Conservation (phyloP, 441 rosid genomes). For the Erodium moschatum region DNA sequence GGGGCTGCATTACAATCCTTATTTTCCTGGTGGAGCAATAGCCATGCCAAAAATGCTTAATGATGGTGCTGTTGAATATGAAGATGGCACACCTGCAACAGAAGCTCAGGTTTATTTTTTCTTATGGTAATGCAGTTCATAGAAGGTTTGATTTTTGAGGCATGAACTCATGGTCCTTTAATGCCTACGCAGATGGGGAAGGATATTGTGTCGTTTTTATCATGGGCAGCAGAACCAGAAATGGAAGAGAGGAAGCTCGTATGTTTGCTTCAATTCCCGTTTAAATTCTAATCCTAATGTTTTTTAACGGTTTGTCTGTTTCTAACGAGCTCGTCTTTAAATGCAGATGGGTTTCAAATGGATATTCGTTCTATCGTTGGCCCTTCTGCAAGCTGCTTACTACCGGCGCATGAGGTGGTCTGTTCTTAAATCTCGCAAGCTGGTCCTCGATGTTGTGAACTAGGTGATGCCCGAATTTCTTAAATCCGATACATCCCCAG, state of each 20-base stretch:
- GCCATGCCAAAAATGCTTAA: conserved; percentile 99
- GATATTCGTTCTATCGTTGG: conserved; percentile 90
- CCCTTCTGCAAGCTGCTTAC: conserved; percentile 91
- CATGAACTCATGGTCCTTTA: background rate
- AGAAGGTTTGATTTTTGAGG: background rate
- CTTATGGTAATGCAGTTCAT: background rate
- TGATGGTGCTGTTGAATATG: conserved; percentile 96
- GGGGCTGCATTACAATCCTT: conserved; percentile 95
- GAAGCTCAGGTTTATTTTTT: conserved; percentile 73
- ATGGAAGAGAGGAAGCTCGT: conserved; percentile 99
- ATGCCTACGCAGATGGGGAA: conserved; percentile 78
- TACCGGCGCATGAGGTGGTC: conserved; percentile 95
- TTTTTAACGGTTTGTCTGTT: no score
- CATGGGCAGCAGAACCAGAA: conserved; percentile 99
- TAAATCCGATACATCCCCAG: conserved; percentile 12
- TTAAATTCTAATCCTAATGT: no score
- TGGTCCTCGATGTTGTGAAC: conserved; percentile 90
- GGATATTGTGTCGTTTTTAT: conserved; percentile 78
- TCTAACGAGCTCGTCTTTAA: no score
- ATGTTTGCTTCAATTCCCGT: conserved; percentile 10
- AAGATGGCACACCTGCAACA: conserved; percentile 93
- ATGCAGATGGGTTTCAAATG: conserved; percentile 99
- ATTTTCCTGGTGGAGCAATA: conserved; percentile 98
- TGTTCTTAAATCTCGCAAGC: conserved; percentile 74
- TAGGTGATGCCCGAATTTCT: conserved; percentile 27